Evolutionary conservation across 208 protist genomes (phyloP).

Genomic region (Acanthamoeba quina): DNA sequence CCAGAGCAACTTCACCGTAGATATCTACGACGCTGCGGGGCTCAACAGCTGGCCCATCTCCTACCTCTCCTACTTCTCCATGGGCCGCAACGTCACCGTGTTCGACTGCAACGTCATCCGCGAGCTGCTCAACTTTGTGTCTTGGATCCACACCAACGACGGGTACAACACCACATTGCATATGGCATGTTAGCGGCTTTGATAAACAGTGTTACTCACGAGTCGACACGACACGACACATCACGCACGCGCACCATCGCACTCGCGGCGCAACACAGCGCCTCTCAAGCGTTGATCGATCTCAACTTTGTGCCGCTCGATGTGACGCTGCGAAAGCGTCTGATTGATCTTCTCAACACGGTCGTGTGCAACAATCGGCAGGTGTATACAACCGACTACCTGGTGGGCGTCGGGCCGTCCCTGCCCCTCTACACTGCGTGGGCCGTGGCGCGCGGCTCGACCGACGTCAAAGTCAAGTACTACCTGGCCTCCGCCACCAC

Average conservation of each 20-base stretch:
- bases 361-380: background rate
- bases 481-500: background rate
- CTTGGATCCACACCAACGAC: constrained; percentile 52
- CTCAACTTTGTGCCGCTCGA: constrained; percentile 22
- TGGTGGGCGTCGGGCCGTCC: background rate
- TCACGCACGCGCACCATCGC: background rate
- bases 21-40: background rate
- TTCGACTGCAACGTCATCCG: background rate
- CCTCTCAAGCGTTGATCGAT: background rate
- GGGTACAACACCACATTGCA: background rate
- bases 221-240: background rate
- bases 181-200: too few species aligned
- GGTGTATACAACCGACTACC: background rate
- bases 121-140: constrained; percentile 47
- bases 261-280: background rate
- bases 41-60: constrained; percentile 32
- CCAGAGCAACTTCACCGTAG: background rate
- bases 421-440: constrained; percentile 11
- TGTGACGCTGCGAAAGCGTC: background rate
- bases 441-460: background rate
- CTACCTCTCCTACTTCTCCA: constrained; percentile 40
- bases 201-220: background rate
- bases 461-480: constrained; percentile 24
- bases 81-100: background rate
- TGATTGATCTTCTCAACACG: background rate